Evolutionary conservation across 257 asterid genomes (phyloP).

Genomic region (Sherardia arvensis): DNA sequence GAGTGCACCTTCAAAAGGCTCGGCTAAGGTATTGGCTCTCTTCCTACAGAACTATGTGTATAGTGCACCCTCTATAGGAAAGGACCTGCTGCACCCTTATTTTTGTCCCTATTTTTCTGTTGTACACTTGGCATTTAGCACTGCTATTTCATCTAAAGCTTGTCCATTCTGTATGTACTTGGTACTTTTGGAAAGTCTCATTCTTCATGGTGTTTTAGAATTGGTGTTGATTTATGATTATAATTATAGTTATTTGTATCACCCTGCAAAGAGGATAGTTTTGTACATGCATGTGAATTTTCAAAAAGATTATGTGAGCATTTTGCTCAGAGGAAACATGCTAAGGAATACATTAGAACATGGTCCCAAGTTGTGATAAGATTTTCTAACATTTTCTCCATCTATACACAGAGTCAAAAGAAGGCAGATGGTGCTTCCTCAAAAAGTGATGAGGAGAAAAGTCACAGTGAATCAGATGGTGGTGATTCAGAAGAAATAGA

Average conservation of each 20-base stretch:
- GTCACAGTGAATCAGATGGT: slow-evolving; percentile 43
- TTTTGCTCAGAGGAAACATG: background rate
- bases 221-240: background rate
- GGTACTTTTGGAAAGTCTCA: background rate
- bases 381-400: slow-evolving; percentile 8
- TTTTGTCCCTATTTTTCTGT: background rate
- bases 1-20: slow-evolving; percentile 49
- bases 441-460: slow-evolving; percentile 36
- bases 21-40: slow-evolving; percentile 47
- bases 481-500: slow-evolving; percentile 51
- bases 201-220: background rate
- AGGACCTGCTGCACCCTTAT: background rate
- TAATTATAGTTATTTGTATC: background rate
- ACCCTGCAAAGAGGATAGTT: background rate
- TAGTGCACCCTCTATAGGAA: background rate
- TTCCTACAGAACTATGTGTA: background rate
- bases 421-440: slow-evolving; percentile 36
- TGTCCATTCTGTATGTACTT: background rate
- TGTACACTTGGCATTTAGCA: background rate
- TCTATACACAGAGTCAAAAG: slow-evolving; percentile 41
- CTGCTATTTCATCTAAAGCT: background rate
- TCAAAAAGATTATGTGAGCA: background rate
- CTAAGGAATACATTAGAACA: background rate
- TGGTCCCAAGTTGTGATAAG: background rate
- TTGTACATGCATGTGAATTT: background rate